A percentile compares a stretch with the other conserved stretches of the same genome.
These are phyloP conservation scores for Ophiocordyceps robertsii DNA, from an alignment of 2,329 filamentous ascomycete species.

Conservation along the genomic window DNA sequence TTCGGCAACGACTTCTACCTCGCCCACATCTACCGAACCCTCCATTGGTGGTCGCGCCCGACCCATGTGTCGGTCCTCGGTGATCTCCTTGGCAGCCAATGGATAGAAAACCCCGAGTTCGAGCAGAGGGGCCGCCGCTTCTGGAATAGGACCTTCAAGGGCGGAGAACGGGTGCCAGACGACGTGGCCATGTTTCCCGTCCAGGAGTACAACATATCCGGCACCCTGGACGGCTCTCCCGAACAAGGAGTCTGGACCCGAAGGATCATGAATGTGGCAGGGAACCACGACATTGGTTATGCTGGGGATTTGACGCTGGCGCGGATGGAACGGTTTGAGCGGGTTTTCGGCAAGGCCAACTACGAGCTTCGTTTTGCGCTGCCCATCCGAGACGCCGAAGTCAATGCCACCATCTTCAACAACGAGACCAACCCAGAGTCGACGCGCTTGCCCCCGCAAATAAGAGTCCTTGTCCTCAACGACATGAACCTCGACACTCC, in stretches of 20 bases:
- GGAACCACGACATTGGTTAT: constrained; percentile 96
- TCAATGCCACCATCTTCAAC: constrained; percentile 27
- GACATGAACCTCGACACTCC: constrained; percentile 89
- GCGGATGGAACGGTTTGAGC: constrained; percentile 69
- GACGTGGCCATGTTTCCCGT: constrained; percentile 35
- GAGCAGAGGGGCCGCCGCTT: constrained; percentile 56
- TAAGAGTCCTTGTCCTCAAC: constrained; percentile 80
- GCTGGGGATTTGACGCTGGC: constrained; percentile 75
- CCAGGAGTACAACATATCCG: constrained; percentile 35
- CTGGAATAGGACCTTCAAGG: constrained; percentile 70
- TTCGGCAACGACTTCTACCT: constrained; percentile 92
- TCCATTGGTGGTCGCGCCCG: constrained; percentile 73
- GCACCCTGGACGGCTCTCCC: constrained; percentile 30
- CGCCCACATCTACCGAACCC: constrained; percentile 75
- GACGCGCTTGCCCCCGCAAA: constrained; percentile 43
- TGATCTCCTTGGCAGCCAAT: constrained; percentile 87
- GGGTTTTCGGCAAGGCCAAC: constrained; percentile 73
- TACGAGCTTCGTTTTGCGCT: constrained; percentile 72
- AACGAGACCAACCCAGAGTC: constrained; percentile 29
- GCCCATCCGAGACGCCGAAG: constrained; percentile 26
- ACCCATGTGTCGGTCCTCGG: constrained; percentile 84
- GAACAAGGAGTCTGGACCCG: constrained; percentile 49
- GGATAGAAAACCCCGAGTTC: constrained; percentile 83
- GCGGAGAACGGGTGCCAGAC: constrained; percentile 48
- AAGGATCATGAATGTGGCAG: constrained; percentile 76